Base-by-base conservation (phyloP, 345 rosid species). In the Syzygium grande region DNA sequence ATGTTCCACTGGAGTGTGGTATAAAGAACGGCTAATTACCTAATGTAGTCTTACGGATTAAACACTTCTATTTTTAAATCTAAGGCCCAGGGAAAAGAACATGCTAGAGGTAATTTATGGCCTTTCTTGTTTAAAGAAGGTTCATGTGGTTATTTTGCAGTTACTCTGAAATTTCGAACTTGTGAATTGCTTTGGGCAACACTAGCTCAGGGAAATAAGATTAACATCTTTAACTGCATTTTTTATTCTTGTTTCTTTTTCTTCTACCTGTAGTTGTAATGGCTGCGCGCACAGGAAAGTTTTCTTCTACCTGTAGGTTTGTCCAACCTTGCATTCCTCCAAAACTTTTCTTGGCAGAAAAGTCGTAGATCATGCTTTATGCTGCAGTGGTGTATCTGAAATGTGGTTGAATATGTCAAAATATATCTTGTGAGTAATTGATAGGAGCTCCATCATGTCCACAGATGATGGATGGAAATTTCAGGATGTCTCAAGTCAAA, bases 381-480 rank as follows among this genome's bases (percentile, higher is more conserved):
- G 49, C 49, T 73, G 49, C 46, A 73, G 25, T 25, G 3, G 13
- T 34, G 80, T 73, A 73, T 9, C 80, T 73, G 46, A 73, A 73
- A 73, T 73, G 49, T 9, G 80, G 80, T 73, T 34, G 46, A 73
- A 73, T 34, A 34, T 2, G 7, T 73, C 1, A 10, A 73, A 73
- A 11, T 73, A 73, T 73, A 9, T 34, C 46, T 73, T 34, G 80
- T 34, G 49, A 73, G 9, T 73, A 73, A 19, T 73, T 73, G 25
- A 34, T 73, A 34, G 25, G 43, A 34, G 80, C 80, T 73, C 80
- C 38, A 51, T 55, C 25, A 23, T 49, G 51, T 61, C 38, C 84
- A 52, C 93, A 97, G 99, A 95, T 19, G 98, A 97, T 91, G 99
- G 98, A 4, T 55, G n/a, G 34, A 89, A 85, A 80, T 92, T 97